Percentiles rank a stretch among this genome's conserved stretches.
Conservation (phyloP, 1,284 basidiomycete species). For the Sanghuangporus weigelae region DNA sequence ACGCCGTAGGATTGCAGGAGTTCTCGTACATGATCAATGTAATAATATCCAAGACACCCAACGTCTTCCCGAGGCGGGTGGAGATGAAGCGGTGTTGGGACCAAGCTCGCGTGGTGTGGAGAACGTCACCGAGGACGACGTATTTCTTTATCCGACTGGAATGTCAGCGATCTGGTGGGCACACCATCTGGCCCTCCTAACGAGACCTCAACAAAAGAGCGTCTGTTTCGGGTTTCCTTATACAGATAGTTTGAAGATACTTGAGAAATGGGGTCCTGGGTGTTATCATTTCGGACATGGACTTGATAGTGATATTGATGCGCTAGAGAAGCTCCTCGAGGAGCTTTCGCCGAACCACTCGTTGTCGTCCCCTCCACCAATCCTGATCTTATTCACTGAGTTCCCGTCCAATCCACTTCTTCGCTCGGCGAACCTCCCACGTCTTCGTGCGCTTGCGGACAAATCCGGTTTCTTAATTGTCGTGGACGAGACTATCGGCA, state of each 20-base stretch:
- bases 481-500: slow-evolving; percentile 95
- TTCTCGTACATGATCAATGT: slow-evolving; percentile 59
- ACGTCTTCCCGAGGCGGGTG: slow-evolving; percentile 35
- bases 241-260: slow-evolving; percentile 93
- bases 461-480: slow-evolving; percentile 86
- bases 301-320: slow-evolving; percentile 69
- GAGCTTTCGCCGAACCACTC: slow-evolving; percentile 34
- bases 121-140: slow-evolving; percentile 76
- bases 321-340: slow-evolving; percentile 62
- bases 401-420: slow-evolving; percentile 95
- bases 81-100: slow-evolving; percentile 43
- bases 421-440: slow-evolving; percentile 75
- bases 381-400: slow-evolving; percentile 75
- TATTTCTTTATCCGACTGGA: slow-evolving; percentile 83
- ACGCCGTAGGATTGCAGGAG: slow-evolving; percentile 85
- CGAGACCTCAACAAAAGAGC: slow-evolving; percentile 65
- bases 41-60: neutral
- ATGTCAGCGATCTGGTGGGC: slow-evolving; percentile 95
- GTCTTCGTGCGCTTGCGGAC: slow-evolving; percentile 80
- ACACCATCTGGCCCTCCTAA: slow-evolving; percentile 65
- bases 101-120: slow-evolving; percentile 57
- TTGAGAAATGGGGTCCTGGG: slow-evolving; percentile 97
- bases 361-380: slow-evolving; percentile 43
- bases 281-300: slow-evolving; percentile 89
- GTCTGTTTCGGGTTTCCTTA: slow-evolving; percentile 96